Conservation (phyloP, 345 rosid genomes). For the Gossypioides kirkii region DNA sequence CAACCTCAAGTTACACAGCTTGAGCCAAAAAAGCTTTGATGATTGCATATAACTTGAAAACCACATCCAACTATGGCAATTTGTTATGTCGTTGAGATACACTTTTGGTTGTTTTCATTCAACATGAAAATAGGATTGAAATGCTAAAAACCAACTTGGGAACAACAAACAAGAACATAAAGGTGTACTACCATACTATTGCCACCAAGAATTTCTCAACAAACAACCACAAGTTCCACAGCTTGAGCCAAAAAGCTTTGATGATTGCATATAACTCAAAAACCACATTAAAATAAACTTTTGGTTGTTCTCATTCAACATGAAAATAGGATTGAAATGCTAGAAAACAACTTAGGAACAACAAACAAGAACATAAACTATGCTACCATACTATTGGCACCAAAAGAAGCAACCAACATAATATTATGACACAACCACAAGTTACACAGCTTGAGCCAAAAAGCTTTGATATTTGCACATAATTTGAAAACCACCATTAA, state of each 20-base stretch:
- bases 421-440: neutral
- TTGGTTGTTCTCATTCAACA: neutral
- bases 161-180: neutral
- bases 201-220: neutral
- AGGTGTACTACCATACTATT: neutral
- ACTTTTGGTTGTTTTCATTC: neutral
- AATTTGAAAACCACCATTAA: neutral
- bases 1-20: neutral
- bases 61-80: neutral
- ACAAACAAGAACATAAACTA: neutral
- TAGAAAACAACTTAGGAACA: neutral
- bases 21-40: neutral
- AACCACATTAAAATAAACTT: neutral
- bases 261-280: neutral
- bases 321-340: neutral
- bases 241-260: neutral
- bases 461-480: neutral
- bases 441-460: neutral
- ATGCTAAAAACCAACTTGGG: neutral
- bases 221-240: neutral
- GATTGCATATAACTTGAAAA: neutral
- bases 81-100: neutral
- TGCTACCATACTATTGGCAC: neutral
- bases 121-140: neutral
- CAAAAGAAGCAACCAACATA: neutral